Conservation (phyloP, 2,329 filamentous ascomycete genomes). For the Fusarium sp. region DNA sequence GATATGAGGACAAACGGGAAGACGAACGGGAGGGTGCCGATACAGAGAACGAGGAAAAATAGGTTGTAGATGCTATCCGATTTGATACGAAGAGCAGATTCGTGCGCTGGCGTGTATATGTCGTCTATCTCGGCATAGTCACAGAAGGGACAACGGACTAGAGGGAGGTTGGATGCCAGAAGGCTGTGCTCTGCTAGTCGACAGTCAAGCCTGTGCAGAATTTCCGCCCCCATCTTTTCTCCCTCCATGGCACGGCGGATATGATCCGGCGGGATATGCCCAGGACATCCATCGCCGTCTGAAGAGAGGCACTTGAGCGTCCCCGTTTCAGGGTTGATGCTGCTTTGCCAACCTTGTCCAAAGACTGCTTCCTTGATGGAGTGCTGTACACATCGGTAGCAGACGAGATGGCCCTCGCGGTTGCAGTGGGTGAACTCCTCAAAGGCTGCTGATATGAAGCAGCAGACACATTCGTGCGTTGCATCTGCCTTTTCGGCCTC, state of each 20-base stretch:
- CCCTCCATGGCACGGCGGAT: slow-evolving; percentile 77
- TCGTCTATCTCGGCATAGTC: slow-evolving; percentile 89
- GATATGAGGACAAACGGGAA: slow-evolving; percentile 61
- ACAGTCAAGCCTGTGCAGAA: slow-evolving; percentile 79
- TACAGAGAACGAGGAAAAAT: slow-evolving; percentile 61
- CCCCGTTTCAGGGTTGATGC: slow-evolving; percentile 75
- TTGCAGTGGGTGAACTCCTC: slow-evolving; percentile 80
- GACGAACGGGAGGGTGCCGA: slow-evolving; percentile 65
- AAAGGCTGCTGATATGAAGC: slow-evolving; percentile 75
- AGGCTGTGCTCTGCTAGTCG: slow-evolving; percentile 81
- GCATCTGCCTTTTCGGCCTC: slow-evolving; percentile 67
- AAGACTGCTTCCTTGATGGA: slow-evolving; percentile 89
- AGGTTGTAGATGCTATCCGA: slow-evolving; percentile 59
- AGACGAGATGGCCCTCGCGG: slow-evolving; percentile 75
- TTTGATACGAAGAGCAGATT: slow-evolving; percentile 66
- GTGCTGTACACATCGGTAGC: slow-evolving; percentile 83
- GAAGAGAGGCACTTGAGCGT: slow-evolving; percentile 87
- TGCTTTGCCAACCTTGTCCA: slow-evolving; percentile 89
- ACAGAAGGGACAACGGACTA: slow-evolving; percentile 91
- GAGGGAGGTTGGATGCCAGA: slow-evolving; percentile 74
- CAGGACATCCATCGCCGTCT: slow-evolving; percentile 73
- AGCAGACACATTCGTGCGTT: slow-evolving; percentile 79
- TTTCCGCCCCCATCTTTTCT: slow-evolving; percentile 75
- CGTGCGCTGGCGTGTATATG: slow-evolving; percentile 68
- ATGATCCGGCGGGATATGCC: slow-evolving; percentile 75